These are phyloP conservation scores for Stentor roeselii DNA, from an alignment of 73 alveolate genomes.

Conservation along the genomic window DNA sequence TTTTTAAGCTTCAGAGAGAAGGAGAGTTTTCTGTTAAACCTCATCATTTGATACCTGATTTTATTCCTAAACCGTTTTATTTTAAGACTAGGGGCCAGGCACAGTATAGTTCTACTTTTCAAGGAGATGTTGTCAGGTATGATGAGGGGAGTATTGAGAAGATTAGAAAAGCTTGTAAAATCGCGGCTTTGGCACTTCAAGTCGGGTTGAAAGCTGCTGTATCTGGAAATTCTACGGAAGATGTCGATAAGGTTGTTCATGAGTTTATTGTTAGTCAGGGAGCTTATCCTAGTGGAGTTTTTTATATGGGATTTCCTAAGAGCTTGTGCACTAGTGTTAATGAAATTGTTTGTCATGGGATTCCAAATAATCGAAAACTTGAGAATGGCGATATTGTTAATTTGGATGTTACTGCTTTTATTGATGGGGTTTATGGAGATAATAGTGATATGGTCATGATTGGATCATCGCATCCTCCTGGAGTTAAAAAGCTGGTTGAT, in stretches of 20 bases:
- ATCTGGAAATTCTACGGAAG: slow-evolving; percentile 85
- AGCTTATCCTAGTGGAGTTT: slow-evolving; percentile 91
- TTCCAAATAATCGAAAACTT: slow-evolving; percentile 82
- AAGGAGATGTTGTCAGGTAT: not conserved
- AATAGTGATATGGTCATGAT: slow-evolving; percentile 74
- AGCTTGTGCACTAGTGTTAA: slow-evolving; percentile 88
- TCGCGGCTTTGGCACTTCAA: slow-evolving; percentile 77
- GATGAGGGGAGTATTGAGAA: slow-evolving; percentile 45
- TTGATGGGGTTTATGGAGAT: slow-evolving; percentile 91
- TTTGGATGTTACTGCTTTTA: slow-evolving; percentile 80
- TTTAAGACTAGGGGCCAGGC: slow-evolving; percentile 7
- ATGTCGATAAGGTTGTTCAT: slow-evolving; percentile 85
- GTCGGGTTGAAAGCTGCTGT: slow-evolving; percentile 68
- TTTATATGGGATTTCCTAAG: slow-evolving; percentile 88
- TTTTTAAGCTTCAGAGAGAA: not conserved
- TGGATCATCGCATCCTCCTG: slow-evolving; percentile 75
- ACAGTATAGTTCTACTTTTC: not conserved
- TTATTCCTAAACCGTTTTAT: slow-evolving; percentile 21
- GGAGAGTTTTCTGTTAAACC: slow-evolving; percentile 32
- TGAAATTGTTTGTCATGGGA: slow-evolving; percentile 93
- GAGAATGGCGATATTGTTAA: slow-evolving; percentile 82
- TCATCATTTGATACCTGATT: slow-evolving; percentile 24
- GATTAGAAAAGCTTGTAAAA: slow-evolving; percentile 74
- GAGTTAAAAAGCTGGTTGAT: slow-evolving; percentile 65
- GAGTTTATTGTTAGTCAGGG: slow-evolving; percentile 69